phyloP scores from a whole-genome alignment of 108 stramenopile genomes.

The Cyclotella choctawhatcheeana region DNA sequence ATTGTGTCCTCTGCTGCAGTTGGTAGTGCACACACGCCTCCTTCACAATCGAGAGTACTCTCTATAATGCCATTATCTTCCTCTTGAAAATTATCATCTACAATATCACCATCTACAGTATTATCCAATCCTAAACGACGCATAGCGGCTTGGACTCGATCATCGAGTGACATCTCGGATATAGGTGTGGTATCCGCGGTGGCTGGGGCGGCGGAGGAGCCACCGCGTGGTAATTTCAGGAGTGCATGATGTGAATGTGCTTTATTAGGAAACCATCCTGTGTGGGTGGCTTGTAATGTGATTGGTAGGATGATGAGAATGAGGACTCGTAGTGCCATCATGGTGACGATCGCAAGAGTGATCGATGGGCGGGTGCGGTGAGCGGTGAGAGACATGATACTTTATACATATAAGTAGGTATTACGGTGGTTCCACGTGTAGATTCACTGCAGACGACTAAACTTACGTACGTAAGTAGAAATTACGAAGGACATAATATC shows the following conservation, averaged over 20 bases:
- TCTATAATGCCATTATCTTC: too few relatives aligned
- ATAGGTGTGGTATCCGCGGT: background rate
- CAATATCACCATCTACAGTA: constrained; percentile 27
- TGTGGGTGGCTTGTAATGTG: background rate
- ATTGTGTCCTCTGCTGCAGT: background rate
- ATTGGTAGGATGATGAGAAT: constrained; percentile 1
- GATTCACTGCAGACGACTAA: too few relatives aligned
- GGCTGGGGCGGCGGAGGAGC: background rate
- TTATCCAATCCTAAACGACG: constrained; percentile 63
- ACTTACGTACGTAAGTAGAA: too few relatives aligned
- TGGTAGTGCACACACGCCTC: constrained; percentile 3
- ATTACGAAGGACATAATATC: too few relatives aligned
- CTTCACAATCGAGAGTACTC: background rate
- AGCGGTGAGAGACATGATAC: too few relatives aligned
- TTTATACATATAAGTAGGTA: too few relatives aligned
- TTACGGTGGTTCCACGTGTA: too few relatives aligned
- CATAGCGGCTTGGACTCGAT: constrained; percentile 83
- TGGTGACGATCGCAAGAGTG: too few relatives aligned
- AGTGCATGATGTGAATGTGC: background rate
- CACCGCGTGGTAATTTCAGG: constrained; percentile 5
- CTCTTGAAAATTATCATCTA: background rate
- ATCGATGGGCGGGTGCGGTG: too few relatives aligned
- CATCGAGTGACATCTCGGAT: constrained; percentile 66
- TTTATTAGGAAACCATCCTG: constrained; percentile 5
- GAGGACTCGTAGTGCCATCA: background rate